Percentiles rank a stretch among this genome's conserved stretches.
These are phyloP conservation scores for Penicillium canescens DNA, from an alignment of 495 filamentous ascomycete genomes.

Conservation along the genomic window DNA sequence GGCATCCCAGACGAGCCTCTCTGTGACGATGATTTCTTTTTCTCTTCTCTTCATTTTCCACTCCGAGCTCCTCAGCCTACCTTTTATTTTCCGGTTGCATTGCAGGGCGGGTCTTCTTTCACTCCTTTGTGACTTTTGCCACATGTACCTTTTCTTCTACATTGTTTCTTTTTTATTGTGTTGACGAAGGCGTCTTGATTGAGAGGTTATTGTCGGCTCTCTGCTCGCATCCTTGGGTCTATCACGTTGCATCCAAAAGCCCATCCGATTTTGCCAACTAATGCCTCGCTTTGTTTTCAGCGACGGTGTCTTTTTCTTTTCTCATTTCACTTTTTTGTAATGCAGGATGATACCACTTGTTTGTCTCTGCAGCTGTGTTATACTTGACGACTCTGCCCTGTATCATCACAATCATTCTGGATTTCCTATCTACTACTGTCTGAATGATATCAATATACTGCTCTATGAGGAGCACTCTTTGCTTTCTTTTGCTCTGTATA, in stretches of 20 bases:
- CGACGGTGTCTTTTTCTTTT: constrained; percentile 20
- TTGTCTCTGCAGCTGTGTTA: constrained; percentile 27
- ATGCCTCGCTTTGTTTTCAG: constrained; percentile 20
- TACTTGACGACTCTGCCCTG: constrained; percentile 26
- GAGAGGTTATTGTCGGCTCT: constrained; percentile 22
- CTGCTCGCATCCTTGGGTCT: constrained; percentile 23
- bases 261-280: constrained; percentile 21
- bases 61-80: constrained; percentile 21
- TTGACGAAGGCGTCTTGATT: constrained; percentile 30
- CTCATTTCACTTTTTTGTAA: constrained; percentile 16
- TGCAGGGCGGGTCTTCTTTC: constrained; percentile 25
- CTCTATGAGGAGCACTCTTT: not conserved
- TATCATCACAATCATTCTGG: constrained; percentile 22
- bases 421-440: constrained; percentile 5
- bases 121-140: constrained; percentile 14
- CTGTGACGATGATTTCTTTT: constrained; percentile 23
- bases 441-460: constrained; percentile 13
- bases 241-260: constrained; percentile 33
- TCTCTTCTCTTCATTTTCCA: constrained; percentile 16
- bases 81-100: constrained; percentile 26
- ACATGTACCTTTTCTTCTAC: constrained; percentile 22
- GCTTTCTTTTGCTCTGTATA: not conserved
- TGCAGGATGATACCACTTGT: constrained; percentile 45
- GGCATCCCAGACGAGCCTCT: constrained; percentile 29
- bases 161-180: constrained; percentile 14